Percentiles rank a stretch among this genome's conserved stretches.
Evolutionary conservation across 345 rosid species (phyloP).

Genomic region (Euclidium syriacum): DNA sequence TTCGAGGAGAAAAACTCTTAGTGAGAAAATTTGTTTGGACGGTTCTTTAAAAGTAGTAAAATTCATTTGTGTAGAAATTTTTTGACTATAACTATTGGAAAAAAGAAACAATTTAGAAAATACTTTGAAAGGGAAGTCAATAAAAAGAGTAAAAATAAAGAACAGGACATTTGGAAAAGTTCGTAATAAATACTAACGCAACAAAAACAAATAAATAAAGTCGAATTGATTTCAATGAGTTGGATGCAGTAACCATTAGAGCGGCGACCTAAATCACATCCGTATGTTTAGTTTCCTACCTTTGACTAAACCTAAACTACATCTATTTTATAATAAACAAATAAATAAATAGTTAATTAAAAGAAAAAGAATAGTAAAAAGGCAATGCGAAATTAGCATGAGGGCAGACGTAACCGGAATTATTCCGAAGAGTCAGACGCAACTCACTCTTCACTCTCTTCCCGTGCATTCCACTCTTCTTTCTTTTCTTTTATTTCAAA

Average conservation of each 20-base stretch:
- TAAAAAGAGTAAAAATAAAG: not conserved
- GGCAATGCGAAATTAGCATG: conserved; percentile 21
- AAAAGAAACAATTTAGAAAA: not conserved
- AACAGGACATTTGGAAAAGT: not conserved
- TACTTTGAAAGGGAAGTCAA: not conserved
- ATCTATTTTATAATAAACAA: not conserved
- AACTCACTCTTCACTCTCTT: conserved; percentile 32
- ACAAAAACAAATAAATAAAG: not conserved
- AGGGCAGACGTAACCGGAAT: conserved; percentile 10
- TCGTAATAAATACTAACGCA: not conserved
- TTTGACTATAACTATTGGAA: not conserved
- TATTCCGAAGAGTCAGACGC: conserved; percentile 16
- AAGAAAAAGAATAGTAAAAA: not conserved
- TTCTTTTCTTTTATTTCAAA: not conserved
- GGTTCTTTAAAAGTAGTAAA: not conserved
- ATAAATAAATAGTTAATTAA: not conserved
- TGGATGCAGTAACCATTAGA: not conserved
- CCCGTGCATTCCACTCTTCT: conserved; percentile 11
- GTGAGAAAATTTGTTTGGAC: too few relatives aligned
- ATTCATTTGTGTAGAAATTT: not conserved
- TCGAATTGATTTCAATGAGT: too few relatives aligned
- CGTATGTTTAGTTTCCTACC: not conserved
- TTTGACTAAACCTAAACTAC: conserved; percentile 17
- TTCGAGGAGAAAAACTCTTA: not conserved
- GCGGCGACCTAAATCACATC: conserved; percentile 20